Conservation (phyloP, 2,329 filamentous ascomycete species). For the Aureobasidium leucospermi region DNA sequence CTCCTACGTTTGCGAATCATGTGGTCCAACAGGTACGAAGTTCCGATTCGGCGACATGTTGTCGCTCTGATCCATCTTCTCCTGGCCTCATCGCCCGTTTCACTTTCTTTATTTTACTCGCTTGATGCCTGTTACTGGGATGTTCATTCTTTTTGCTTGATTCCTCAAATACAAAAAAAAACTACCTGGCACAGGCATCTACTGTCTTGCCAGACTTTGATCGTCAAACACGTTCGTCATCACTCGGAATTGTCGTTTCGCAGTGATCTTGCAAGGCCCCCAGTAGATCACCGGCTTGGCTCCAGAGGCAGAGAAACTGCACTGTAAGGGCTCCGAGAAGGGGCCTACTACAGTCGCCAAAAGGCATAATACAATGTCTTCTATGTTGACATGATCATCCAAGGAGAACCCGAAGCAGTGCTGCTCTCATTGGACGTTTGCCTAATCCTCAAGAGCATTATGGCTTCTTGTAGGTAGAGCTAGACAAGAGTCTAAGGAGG, state of each 20-base stretch:
- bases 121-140: slow-evolving; percentile 2
- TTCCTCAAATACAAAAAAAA: slow-evolving; percentile 10
- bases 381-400: too few relatives aligned
- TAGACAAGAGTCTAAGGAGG: too few relatives aligned
- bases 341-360: too few relatives aligned
- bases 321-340: too few relatives aligned
- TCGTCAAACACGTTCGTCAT: not conserved
- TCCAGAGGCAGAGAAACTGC: too few relatives aligned
- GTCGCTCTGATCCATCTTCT: not conserved
- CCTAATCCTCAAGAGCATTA: too few relatives aligned
- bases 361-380: too few relatives aligned
- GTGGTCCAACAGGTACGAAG: not conserved
- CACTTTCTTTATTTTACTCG: not conserved
- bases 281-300: too few relatives aligned
- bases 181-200: not conserved
- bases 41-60: not conserved
- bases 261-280: too few relatives aligned
- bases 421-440: too few relatives aligned
- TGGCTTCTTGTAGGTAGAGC: too few relatives aligned
- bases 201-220: not conserved
- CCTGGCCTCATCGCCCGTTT: not conserved
- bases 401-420: too few relatives aligned
- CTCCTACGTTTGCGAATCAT: not conserved
- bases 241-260: not conserved
- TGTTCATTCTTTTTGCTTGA: slow-evolving; percentile 8